phyloP scores from a whole-genome alignment of 2,329 filamentous ascomycete species.

The Rutstroemia sydowiana region DNA sequence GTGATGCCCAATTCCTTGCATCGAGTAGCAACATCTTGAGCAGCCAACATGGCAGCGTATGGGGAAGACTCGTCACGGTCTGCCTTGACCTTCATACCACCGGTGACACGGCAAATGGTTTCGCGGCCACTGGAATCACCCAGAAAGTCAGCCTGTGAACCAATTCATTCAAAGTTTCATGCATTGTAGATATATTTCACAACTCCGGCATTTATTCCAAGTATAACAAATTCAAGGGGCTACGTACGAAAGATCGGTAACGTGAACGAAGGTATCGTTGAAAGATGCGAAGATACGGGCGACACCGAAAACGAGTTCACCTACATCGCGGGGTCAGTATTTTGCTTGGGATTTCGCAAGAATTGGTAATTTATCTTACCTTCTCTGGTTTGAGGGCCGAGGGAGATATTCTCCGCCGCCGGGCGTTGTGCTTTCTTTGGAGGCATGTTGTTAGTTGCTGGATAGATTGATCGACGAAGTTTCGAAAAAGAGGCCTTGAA shows the following conservation, averaged over 20 bases:
- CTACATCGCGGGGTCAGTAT: slow-evolving; percentile 31
- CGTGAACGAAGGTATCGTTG: slow-evolving; percentile 76
- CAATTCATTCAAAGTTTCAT: slow-evolving; percentile 20
- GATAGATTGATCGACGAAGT: slow-evolving; percentile 19
- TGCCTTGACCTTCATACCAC: slow-evolving; percentile 99
- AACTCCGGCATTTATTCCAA: slow-evolving; percentile 14
- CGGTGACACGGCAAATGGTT: slow-evolving; percentile 99
- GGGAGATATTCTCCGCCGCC: slow-evolving; percentile 94
- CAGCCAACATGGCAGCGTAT: slow-evolving; percentile 99
- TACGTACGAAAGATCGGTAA: slow-evolving; percentile 93
- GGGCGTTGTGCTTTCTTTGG: slow-evolving; percentile 84
- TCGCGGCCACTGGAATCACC: slow-evolving; percentile 88
- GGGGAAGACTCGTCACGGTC: slow-evolving; percentile 99
- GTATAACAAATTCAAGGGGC: slow-evolving; percentile 14
- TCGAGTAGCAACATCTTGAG: slow-evolving; percentile 90
- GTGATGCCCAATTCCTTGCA: slow-evolving; percentile 84
- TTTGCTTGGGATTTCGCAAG: not conserved
- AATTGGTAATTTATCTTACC: slow-evolving; percentile 46
- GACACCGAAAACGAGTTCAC: slow-evolving; percentile 72
- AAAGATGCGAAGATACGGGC: slow-evolving; percentile 73
- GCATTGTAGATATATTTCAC: slow-evolving; percentile 3
- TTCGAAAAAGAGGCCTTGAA: slow-evolving; percentile 2
- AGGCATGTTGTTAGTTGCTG: slow-evolving; percentile 74
- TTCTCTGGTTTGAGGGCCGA: slow-evolving; percentile 94
- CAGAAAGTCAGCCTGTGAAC: slow-evolving; percentile 55